phyloP scores from a whole-genome alignment of 352 stramenopile species.

The Pythium periplocum region DNA sequence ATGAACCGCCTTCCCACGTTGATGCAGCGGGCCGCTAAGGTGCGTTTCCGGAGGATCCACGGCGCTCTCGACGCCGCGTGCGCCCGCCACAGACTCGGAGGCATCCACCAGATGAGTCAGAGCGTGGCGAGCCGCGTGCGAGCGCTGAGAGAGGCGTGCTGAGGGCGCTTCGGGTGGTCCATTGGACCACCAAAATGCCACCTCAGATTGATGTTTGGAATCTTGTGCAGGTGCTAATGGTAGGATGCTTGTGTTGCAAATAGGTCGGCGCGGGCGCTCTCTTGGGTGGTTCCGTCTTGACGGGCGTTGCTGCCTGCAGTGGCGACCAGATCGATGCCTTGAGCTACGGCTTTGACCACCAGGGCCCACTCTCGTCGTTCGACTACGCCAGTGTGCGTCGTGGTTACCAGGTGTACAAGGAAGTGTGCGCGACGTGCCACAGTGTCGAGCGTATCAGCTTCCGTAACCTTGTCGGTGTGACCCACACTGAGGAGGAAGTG shows the following conservation, averaged over 20 bases:
- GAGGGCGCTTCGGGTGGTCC: constrained; percentile 18
- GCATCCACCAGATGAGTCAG: too few species aligned
- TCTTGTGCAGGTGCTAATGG: neutral
- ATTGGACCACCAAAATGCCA: constrained; percentile 70
- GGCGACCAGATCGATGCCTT: constrained; percentile 84
- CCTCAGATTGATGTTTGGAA: constrained; percentile 10
- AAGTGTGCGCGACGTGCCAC: constrained; percentile 98
- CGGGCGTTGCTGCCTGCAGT: constrained; percentile 75
- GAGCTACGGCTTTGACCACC: constrained; percentile 87
- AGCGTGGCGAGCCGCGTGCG: too few species aligned
- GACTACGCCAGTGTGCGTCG: constrained; percentile 93
- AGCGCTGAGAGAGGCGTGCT: neutral
- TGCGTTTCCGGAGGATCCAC: constrained; percentile 15
- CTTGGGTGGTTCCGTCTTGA: constrained; percentile 71
- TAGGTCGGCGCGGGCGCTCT: constrained; percentile 66
- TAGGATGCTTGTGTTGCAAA: neutral
- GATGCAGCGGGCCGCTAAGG: constrained; percentile 71
- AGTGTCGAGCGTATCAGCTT: constrained; percentile 96
- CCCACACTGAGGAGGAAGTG: constrained; percentile 91
- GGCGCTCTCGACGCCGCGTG: neutral
- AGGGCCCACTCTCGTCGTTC: constrained; percentile 82
- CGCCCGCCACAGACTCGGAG: too few species aligned
- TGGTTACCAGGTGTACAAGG: constrained; percentile 99
- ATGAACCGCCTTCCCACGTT: constrained; percentile 74
- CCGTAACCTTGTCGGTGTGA: constrained; percentile 97